Evolutionary conservation across 1,284 basidiomycete species (phyloP).

Genomic region (Ceratobasidium sp.): DNA sequence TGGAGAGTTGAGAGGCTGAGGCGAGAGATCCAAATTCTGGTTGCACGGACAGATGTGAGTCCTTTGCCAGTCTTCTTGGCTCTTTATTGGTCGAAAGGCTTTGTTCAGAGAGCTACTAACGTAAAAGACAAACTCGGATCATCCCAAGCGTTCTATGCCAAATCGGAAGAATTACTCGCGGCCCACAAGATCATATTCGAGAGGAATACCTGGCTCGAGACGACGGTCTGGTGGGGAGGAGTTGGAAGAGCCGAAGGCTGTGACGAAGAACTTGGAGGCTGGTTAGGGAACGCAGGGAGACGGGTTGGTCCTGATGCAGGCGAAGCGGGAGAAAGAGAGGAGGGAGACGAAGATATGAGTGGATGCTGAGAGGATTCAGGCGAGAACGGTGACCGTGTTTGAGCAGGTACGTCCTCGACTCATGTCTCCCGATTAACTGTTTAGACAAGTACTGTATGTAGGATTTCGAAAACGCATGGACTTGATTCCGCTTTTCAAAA

Average conservation of each 20-base stretch:
- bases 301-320: slow-evolving; percentile 50
- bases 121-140: slow-evolving; percentile 72
- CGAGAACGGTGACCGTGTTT: slow-evolving; percentile 21
- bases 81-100: not conserved
- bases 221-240: slow-evolving; percentile 65
- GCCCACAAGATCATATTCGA: slow-evolving; percentile 66
- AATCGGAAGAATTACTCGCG: slow-evolving; percentile 66
- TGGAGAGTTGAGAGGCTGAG: slow-evolving; percentile 60
- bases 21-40: slow-evolving; percentile 73
- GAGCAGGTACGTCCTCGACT: no score
- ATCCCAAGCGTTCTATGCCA: slow-evolving; percentile 68
- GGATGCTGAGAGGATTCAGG: slow-evolving; percentile 34
- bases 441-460: no score
- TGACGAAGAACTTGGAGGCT: slow-evolving; percentile 37
- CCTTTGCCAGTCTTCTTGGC: slow-evolving; percentile 14
- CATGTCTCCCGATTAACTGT: no score
- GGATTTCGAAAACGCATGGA: no score
- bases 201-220: slow-evolving; percentile 79
- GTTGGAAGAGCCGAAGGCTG: slow-evolving; percentile 48
- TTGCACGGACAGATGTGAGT: slow-evolving; percentile 82
- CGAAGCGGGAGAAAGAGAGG: slow-evolving; percentile 55
- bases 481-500: no score
- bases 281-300: slow-evolving; percentile 46
- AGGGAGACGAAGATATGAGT: slow-evolving; percentile 55
- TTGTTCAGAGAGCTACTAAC: slow-evolving; percentile 70